Conservation (phyloP, 345 rosid genomes). For the Citrus glauca region DNA sequence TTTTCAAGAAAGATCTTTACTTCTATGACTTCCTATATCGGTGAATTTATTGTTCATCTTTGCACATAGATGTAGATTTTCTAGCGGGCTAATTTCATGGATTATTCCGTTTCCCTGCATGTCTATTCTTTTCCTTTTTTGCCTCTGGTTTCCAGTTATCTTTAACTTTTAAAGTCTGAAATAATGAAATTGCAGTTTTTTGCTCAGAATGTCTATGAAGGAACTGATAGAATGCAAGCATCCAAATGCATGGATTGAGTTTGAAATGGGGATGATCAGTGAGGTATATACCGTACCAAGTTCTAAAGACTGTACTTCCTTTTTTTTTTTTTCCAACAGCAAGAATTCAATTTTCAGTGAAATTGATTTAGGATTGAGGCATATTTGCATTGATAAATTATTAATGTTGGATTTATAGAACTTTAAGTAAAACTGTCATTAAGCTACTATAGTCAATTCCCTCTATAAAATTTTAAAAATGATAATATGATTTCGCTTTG, state of each 20-base stretch:
- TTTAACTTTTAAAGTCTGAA: not conserved
- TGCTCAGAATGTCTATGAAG: constrained; percentile 74
- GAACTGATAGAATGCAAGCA: constrained; percentile 76
- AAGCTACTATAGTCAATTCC: not conserved
- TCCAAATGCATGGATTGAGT: constrained; percentile 85
- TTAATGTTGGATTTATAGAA: not conserved
- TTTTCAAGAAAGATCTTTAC: not conserved
- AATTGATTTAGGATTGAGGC: not conserved
- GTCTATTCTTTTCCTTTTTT: not conserved
- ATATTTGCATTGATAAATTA: not conserved
- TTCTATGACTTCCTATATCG: not conserved
- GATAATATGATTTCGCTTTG: too few species aligned
- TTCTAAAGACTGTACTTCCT: not conserved
- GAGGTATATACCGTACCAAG: constrained; percentile 45
- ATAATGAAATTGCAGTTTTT: constrained; percentile 21
- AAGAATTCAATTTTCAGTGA: not conserved
- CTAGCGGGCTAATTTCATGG: not conserved
- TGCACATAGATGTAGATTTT: not conserved
- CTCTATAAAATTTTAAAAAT: not conserved
- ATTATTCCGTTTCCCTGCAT: not conserved
- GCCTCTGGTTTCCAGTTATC: not conserved
- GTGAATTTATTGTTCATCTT: not conserved
- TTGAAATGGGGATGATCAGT: constrained; percentile 76
- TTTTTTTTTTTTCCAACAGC: not conserved
- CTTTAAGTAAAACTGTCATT: too few species aligned